phyloP scores from a whole-genome alignment of 2,329 filamentous ascomycete species.

The Talaromyces verruculosus region DNA sequence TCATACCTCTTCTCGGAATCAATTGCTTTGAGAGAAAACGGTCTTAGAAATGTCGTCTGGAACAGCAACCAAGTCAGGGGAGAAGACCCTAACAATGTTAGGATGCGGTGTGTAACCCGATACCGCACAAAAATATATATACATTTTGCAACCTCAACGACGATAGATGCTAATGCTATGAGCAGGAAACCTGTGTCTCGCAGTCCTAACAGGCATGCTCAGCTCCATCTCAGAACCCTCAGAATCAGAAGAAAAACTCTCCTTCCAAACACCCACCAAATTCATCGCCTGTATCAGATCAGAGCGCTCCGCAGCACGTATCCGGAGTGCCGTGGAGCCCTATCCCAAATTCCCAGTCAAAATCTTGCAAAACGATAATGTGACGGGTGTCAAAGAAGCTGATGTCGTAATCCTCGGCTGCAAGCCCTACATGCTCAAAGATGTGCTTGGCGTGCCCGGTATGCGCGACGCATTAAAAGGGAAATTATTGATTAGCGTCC shows the following conservation, averaged over 20 bases:
- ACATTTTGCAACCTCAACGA: not conserved
- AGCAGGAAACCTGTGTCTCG: slow-evolving; percentile 78
- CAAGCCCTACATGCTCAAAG: slow-evolving; percentile 73
- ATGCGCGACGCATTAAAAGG: slow-evolving; percentile 72
- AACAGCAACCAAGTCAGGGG: slow-evolving; percentile 36
- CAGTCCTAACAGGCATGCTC: slow-evolving; percentile 78
- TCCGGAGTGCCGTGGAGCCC: slow-evolving; percentile 64
- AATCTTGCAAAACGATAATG: slow-evolving; percentile 70
- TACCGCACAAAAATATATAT: not conserved
- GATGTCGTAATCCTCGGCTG: slow-evolving; percentile 77
- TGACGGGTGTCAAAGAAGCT: slow-evolving; percentile 63
- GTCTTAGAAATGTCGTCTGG: slow-evolving; percentile 16
- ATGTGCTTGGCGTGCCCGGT: slow-evolving; percentile 65
- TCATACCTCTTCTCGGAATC: not conserved
- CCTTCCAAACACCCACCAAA: slow-evolving; percentile 61
- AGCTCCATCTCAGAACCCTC: slow-evolving; percentile 60
- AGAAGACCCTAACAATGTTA: slow-evolving; percentile 71
- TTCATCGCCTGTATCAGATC: slow-evolving; percentile 81
- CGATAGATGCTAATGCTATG: not conserved
- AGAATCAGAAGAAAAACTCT: slow-evolving; percentile 27
- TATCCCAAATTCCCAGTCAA: slow-evolving; percentile 61
- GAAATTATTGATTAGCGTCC: slow-evolving; percentile 79
- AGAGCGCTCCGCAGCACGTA: slow-evolving; percentile 65
- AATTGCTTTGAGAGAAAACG: not conserved
- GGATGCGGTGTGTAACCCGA: slow-evolving; percentile 66